Evolutionary conservation across 75 land plant genomes (phyloP), one percentile per base, ranked within the genome.

Genomic region (Picea glauca): DNA sequence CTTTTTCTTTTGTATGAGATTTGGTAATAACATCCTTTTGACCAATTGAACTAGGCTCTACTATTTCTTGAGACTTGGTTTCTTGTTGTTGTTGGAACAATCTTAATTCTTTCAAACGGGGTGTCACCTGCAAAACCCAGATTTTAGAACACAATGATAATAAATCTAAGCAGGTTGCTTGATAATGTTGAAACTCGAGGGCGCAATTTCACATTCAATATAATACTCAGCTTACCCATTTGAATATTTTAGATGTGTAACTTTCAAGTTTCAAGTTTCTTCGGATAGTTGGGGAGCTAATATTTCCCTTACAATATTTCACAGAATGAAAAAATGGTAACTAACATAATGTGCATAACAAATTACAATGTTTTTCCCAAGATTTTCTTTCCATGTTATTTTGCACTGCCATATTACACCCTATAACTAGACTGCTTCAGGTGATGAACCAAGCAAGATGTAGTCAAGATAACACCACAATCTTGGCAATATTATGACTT

Each of bases 51-150:
- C 50, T 54, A 46, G 58, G 18, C 58, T 63, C 77, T 46, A 79
- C 58, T 18, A 26, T 50, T 75, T 33, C 76, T 85, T 61, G 78
- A 77, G 26, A 56, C 43, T 85, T 88, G 31, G 83, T 76, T 60
- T 89, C 96, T 74, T 91, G 88, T 31, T 83, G 89, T 60, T 70
- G 79, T 80, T 78, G 89, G 58, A 89, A 88, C 58, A 79, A 58
- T 60, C 66, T 77, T 62, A 94, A 78, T 77, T 94, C 93, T 74
- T 86, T 81, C 76, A 94, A 80, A 21, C 97, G 94, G 38, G 90
- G 93, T 35, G 81, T 77, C 30, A 90, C 93, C 97, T 94, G 58
- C 32, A 62, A 74, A 32, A 18, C 7, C 23, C 54, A 68, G 8
- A 68, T 40, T 12, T n/a, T n/a, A 32, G 3, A 20, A 40, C 0